These are phyloP conservation scores for Neurospora sp. DNA, from an alignment of 495 filamentous ascomycete genomes.

Conservation along the genomic window DNA sequence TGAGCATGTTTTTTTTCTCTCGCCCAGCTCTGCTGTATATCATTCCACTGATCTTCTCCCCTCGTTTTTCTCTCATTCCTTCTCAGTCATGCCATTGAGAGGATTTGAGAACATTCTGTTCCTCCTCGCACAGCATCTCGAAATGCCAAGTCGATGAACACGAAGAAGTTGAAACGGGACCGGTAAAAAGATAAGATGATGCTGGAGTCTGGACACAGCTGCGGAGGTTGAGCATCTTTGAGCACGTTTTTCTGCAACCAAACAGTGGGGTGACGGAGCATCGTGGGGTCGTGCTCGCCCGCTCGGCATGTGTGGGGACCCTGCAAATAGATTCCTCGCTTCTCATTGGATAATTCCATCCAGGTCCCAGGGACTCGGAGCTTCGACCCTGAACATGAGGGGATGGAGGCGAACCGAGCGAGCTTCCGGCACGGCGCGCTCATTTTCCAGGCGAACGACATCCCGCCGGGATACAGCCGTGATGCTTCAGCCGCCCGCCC, in stretches of 20 bases:
- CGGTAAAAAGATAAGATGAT: not conserved
- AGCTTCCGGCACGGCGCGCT: not conserved
- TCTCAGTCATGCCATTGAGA: not conserved
- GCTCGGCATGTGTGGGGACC: not conserved
- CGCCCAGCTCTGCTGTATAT: not conserved
- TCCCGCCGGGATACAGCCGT: not conserved
- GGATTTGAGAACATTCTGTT: not conserved
- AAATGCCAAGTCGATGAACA: not conserved
- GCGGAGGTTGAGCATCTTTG: constrained; percentile 11
- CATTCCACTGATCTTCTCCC: not conserved
- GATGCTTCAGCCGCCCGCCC: not conserved
- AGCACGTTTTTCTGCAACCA: constrained; percentile 12
- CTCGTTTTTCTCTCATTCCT: not conserved
- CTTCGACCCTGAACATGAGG: not conserved
- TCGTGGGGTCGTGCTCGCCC: not conserved
- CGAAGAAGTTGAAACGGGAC: not conserved
- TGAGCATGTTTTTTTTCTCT: not conserved
- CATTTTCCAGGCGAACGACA: not conserved
- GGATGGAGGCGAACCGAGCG: too few relatives aligned
- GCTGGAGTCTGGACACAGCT: too few relatives aligned
- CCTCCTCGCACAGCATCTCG: not conserved
- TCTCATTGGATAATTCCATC: not conserved
- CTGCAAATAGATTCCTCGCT: not conserved
- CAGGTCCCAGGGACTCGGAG: not conserved
- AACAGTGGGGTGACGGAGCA: not conserved